Base-by-base conservation (phyloP, 495 filamentous ascomycete genomes). In the Penicillium diatomitis region DNA sequence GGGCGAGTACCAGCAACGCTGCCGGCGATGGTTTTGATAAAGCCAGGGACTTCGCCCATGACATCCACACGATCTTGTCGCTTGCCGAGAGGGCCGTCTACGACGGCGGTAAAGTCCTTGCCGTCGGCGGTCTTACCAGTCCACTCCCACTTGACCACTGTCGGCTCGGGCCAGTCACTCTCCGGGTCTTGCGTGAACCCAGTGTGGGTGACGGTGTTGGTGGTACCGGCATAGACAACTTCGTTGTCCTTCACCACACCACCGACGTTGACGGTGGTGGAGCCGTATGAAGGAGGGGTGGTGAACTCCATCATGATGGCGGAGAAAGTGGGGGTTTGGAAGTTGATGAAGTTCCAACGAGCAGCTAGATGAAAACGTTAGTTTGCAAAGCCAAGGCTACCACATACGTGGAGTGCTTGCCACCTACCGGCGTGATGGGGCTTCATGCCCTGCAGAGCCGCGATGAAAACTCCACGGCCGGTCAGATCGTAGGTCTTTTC, bases 401-500 rank as follows among this genome's bases (percentile, higher is more conserved):
- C n/a, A 20, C 8, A 8, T 33, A 20, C 8, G 27, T 11, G n/a
- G 20, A 20, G 20, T 20, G 20, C 20, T 20, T 20, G 20, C 6
- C 4, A 9, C 33, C 37, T 77, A 86, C 83, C 83, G 37, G 89
- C 89, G 68, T 97, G 94, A 64, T 98, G 92, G 9, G 92, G 92
- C 75, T 97, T 98, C 94, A 97, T 97, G 54, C 89, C 92, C 65
- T 98, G 92, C 36, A 97, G 72, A 32, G 88, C 89, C 64, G 88
- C 83, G 54, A 81, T 72, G 65, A 89, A 87, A 52, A 94, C 68
- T 28, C 80, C 89, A 51, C 71, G 78, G 38, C 92, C 92, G 47
- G 78, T 83, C 64, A 94, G 81, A 60, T 96, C 82, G 35, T 94
- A 71, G n/a, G 83, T 83, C 45, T 88, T 84, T 37, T 84, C 81